Evolutionary conservation across 768 basidiomycete species (phyloP), one percentile per base, ranked within the genome.

Genomic region (Mrakia blollopis): DNA sequence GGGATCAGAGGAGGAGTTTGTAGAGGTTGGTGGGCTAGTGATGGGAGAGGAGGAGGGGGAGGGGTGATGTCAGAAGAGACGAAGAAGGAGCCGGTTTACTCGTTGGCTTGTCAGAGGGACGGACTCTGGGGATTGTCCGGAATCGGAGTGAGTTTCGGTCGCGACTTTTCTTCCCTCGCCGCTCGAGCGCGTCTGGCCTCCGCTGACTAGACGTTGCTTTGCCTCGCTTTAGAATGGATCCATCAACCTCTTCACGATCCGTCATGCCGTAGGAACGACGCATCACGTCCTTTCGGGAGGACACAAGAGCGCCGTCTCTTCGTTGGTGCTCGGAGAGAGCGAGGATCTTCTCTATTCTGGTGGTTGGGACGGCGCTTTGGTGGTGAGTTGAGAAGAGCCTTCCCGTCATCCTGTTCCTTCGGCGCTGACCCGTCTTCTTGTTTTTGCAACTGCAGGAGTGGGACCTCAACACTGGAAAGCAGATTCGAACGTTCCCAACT

Each of bases 121-220:
- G 97, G 92, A 18, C 85, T 99, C 13, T 99, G 94, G 94, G 87
- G 91, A 25, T 86, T 98, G 75, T 90, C 92, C 32, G 97, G 97
- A 21, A 91, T 91, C 50, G 88, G 92, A 80, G 94, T 95, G 83
- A 79, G 90, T 84, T 77, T 50, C 7, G 2, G 47, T 50, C 47
- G 47, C 47, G 47, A 50, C 47, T 50, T 14, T 50, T 18, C 5
- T 50, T 50, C 21, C 18, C 21, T 44, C 78, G 37, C 16, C 67
- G 73, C 5, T 44, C 21, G 30, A 47, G 28, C 41, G 8, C 50
- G 28, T 30, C 13, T 13, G 39, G 10, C 47, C 47, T 35, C 11
- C n/a, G 44, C 37, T 47, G 52, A 73, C 18, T 32, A 1, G 6
- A 18, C 44, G 1, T 39, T 28, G 4, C 32, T 5, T 8, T 62